Evolutionary conservation across 1,284 basidiomycete species (phyloP).

Genomic region (Apiotrichum laibachii): DNA sequence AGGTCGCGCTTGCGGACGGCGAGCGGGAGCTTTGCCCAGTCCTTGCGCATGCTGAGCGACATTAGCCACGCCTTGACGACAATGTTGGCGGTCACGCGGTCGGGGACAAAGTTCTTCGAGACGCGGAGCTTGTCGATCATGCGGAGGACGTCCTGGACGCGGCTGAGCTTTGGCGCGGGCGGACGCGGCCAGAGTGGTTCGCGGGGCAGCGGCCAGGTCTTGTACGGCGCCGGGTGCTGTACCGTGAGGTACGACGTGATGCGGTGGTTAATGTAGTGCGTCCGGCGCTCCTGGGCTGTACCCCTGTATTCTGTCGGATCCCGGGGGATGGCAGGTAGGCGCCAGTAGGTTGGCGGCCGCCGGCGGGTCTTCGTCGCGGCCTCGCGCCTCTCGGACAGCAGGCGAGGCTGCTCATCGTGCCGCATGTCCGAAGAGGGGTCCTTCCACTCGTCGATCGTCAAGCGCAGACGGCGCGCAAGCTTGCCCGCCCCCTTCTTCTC

Average conservation of each 20-base stretch:
- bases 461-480: constrained; percentile 31
- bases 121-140: constrained; percentile 31
- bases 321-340: constrained; percentile 7
- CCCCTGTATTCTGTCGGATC: constrained; percentile 4
- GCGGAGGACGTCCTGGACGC: constrained; percentile 32
- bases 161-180: constrained; percentile 19
- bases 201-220: not conserved
- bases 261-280: constrained; percentile 18
- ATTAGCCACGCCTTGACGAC: constrained; percentile 42
- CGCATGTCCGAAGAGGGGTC: not conserved
- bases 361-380: not conserved
- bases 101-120: constrained; percentile 38
- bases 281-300: constrained; percentile 10
- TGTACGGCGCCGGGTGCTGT: constrained; percentile 11
- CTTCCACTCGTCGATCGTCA: constrained; percentile 17
- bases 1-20: constrained; percentile 11
- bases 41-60: constrained; percentile 8
- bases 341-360: constrained; percentile 14
- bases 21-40: not conserved
- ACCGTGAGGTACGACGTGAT: constrained; percentile 15
- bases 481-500: constrained; percentile 33
- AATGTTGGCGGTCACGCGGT: constrained; percentile 43
- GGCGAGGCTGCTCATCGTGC: not conserved
- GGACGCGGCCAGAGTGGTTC: not conserved
- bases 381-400: constrained; percentile 6